phyloP scores from a whole-genome alignment of 805 yeast species.

The Myxozyma nipponensis region DNA sequence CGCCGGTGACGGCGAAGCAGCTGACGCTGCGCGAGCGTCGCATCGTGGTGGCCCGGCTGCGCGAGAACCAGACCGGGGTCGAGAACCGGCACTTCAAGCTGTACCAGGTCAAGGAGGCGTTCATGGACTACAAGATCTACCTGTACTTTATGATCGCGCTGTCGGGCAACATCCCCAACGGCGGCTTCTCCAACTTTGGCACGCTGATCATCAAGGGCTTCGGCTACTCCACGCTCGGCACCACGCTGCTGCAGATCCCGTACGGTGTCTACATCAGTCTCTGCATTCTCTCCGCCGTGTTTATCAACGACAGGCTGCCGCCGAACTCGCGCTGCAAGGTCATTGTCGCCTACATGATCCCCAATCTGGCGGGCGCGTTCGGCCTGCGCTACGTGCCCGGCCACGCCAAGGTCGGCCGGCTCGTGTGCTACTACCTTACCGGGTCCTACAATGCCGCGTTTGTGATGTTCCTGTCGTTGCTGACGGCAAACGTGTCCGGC shows the following conservation, averaged over 20 bases:
- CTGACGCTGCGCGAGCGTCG: slow-evolving; percentile 18
- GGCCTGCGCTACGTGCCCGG: too few relatives aligned
- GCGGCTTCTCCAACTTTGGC: slow-evolving; percentile 35
- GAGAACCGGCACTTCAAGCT: slow-evolving; percentile 2
- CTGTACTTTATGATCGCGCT: slow-evolving; percentile 32
- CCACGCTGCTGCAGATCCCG: too few relatives aligned
- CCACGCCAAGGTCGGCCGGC: too few relatives aligned
- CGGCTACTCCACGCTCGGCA: slow-evolving; percentile 33
- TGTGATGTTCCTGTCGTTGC: too few relatives aligned
- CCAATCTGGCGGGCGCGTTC: slow-evolving; percentile 1
- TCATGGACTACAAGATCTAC: slow-evolving; percentile 27
- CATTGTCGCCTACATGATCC: background rate
- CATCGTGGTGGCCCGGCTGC: background rate
- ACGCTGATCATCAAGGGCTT: slow-evolving; percentile 33
- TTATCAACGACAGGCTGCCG: background rate
- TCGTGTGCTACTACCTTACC: too few relatives aligned
- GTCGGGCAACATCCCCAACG: slow-evolving; percentile 30
- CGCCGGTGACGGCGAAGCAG: slow-evolving; percentile 23
- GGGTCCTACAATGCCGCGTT: too few relatives aligned
- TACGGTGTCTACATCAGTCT: background rate
- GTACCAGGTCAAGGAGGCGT: slow-evolving; percentile 4
- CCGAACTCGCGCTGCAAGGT: background rate
- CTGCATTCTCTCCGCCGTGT: too few relatives aligned
- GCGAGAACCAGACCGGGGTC: slow-evolving; percentile 27
- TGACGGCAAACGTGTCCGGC: too few relatives aligned